Evolutionary conservation across 2,329 filamentous ascomycete species (phyloP), one percentile per base, ranked within the genome.

Genomic region (Didymella segeticola): DNA sequence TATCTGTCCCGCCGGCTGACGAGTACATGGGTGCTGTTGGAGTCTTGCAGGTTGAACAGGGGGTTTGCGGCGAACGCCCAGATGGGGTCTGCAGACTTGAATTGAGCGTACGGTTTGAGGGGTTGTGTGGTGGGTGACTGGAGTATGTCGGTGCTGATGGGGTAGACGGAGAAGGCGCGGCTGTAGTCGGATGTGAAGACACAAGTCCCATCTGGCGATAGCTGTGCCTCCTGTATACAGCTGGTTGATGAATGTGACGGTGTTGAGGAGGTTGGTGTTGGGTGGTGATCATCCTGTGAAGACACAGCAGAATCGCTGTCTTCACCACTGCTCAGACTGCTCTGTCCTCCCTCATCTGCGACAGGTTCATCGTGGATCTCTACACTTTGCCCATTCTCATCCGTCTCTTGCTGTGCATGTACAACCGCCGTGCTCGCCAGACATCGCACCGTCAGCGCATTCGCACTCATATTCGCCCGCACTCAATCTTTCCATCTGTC

Each of bases 11-110:
- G 73, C 5, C 78, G 71, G 30, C 82, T 82, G 20, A 80, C 76
- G 1, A 88, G 76, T 9, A 85, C 73, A 4, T 83, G 69, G 1
- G 78, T 79, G 1, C 77, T 83, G 5, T 74, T 75, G 2, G 78
- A 67, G 48, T 86, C 78, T 37, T 79, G 75, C 11, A 85, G 72
- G 51, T 78, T 73, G 72, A 81, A 88, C 49, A 75, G 73, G 0
- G 86, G 85, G 58, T 85, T 83, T 10, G 81, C 65, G 2, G 82
- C 77, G 36, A 80, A 81, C 19, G 82, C 77, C 72, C 83, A 82
- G 14, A 84, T 78, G 12, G 80, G 80, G 41, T 83, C 79, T 10
- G 75, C 69, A 14, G 78, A 79, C 4, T 63, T 68, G 36, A 81
- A 75, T 3, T 70, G 71, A 20, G 80, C 77, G 57, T 83, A 83